Base-by-base conservation (phyloP, 2,329 filamentous ascomycete species). In the Mollisia scopiformis region DNA sequence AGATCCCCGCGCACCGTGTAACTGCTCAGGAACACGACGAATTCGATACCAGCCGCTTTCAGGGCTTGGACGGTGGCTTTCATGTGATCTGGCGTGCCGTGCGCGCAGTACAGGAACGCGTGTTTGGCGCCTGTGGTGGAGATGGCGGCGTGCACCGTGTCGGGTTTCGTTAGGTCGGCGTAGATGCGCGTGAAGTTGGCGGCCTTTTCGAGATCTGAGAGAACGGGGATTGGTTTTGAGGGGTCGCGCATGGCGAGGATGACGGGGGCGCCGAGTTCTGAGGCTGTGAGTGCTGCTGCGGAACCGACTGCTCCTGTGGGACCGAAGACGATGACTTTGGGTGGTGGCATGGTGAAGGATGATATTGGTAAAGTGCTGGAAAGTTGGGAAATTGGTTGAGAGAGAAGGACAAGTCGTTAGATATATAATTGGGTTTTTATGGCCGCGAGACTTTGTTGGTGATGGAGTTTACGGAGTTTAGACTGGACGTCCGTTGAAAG, bases 101-200 rank as follows among this genome's bases (percentile, higher is more conserved):
- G 63, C 7, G 73, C 65, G 2, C 74, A 28, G 68, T 85, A 84
- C 50, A 83, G 72, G 71, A 83, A 84, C 0, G 81, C 82, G 7
- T 68, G 65, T 46, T 75, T 80, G 16, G 82, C 81, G 8, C 76
- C 74, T 0, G 79, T 74, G 30, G 66, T 67, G 28, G 68, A 55
- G n/a, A 82, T 76, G 0, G 81, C 82, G 0, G 66, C 66, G 4
- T 55, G 56, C 21, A 84, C 65, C 5, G 75, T 75, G 0, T 75
- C 74, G 0, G 80, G 76, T 0, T 79, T 61, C 2, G 69, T 69
- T 6, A 84, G 73, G 66, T 84, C 81, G 35, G 80, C 78, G 51
- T 77, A 68, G 19, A 82, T 64, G 6, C 79, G 68, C 30, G 73
- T 55, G 61, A 74, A 79, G 13, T 59, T 62, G 7, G 69, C 74